phyloP scores from a whole-genome alignment of 345 rosid genomes.

The Populus euphratica region DNA sequence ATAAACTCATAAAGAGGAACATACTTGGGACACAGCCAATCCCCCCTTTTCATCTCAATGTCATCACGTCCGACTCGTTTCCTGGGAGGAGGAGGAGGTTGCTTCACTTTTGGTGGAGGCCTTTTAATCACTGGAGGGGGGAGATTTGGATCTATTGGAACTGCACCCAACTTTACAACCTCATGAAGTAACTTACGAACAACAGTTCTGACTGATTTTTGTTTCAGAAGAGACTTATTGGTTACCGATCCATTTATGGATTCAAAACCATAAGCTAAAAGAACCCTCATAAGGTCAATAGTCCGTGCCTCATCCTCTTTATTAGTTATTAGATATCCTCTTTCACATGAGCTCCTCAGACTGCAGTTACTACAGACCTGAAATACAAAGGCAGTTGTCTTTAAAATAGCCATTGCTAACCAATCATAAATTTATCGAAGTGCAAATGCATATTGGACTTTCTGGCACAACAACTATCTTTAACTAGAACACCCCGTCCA shows the following conservation, averaged over 20 bases:
- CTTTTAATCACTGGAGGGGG: slow-evolving; percentile 81
- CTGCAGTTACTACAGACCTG: slow-evolving; percentile 97
- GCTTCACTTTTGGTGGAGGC: slow-evolving; percentile 95
- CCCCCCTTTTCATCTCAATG: slow-evolving; percentile 96
- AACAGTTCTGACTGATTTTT: slow-evolving; percentile 73
- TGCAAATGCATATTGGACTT: neutral
- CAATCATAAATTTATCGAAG: slow-evolving; percentile 5
- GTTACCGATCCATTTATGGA: slow-evolving; percentile 47
- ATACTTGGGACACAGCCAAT: slow-evolving; percentile 97
- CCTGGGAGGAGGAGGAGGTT: slow-evolving; percentile 88
- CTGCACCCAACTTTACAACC: slow-evolving; percentile 78
- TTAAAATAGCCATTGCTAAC: slow-evolving; percentile 18
- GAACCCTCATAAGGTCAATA: slow-evolving; percentile 74
- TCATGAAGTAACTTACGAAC: slow-evolving; percentile 84
- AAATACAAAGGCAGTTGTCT: slow-evolving; percentile 22
- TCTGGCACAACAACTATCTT: too few relatives aligned
- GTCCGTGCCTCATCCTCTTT: slow-evolving; percentile 97
- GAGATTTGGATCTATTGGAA: slow-evolving; percentile 92
- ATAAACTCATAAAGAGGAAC: slow-evolving; percentile 20
- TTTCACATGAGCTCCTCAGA: slow-evolving; percentile 82
- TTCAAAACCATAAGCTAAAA: slow-evolving; percentile 75
- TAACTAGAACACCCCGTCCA: too few relatives aligned
- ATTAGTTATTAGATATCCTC: slow-evolving; percentile 74
- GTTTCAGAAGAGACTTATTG: slow-evolving; percentile 61
- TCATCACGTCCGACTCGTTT: slow-evolving; percentile 96